Conservation (phyloP, 1,284 basidiomycete species). For the Ustilago shanxiensis region DNA sequence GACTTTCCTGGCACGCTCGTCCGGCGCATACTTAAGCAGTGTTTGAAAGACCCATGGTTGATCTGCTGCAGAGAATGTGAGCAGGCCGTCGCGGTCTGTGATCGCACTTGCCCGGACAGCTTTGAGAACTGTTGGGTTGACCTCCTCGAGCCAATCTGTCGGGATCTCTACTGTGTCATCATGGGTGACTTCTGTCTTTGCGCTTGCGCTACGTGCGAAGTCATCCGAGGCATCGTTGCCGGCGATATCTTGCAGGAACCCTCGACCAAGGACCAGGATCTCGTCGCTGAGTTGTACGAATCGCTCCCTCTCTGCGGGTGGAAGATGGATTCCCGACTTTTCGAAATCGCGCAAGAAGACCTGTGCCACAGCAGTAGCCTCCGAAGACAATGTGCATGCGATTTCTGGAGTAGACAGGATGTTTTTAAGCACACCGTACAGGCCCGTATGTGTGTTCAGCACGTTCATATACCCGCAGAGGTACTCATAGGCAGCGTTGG, state of each 20-base stretch:
- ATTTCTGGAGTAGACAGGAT: conserved; percentile 69
- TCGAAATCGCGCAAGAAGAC: conserved; percentile 98
- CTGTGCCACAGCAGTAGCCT: conserved; percentile 78
- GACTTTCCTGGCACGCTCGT: conserved; percentile 82
- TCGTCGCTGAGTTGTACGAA: conserved; percentile 94
- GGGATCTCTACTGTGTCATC: conserved; percentile 43
- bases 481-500: conserved; percentile 88
- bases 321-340: conserved; percentile 93
- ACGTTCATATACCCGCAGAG: conserved; percentile 98
- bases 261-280: conserved; percentile 87
- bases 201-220: conserved; percentile 40
- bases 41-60: conserved; percentile 86
- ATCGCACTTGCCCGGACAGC: conserved; percentile 29
- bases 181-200: conserved; percentile 20
- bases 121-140: conserved; percentile 43
- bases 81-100: conserved; percentile 24
- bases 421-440: conserved; percentile 75
- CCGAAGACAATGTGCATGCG: conserved; percentile 64
- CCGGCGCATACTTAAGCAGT: conserved; percentile 85
- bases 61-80: conserved; percentile 49
- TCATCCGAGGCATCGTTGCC: conserved; percentile 52
- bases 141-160: conserved; percentile 45
- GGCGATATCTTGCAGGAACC: conserved; percentile 77
- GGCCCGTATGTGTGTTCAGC: conserved; percentile 91
- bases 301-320: conserved; percentile 79